phyloP scores from a whole-genome alignment of 345 rosid genomes.

The Acer saccharum region DNA sequence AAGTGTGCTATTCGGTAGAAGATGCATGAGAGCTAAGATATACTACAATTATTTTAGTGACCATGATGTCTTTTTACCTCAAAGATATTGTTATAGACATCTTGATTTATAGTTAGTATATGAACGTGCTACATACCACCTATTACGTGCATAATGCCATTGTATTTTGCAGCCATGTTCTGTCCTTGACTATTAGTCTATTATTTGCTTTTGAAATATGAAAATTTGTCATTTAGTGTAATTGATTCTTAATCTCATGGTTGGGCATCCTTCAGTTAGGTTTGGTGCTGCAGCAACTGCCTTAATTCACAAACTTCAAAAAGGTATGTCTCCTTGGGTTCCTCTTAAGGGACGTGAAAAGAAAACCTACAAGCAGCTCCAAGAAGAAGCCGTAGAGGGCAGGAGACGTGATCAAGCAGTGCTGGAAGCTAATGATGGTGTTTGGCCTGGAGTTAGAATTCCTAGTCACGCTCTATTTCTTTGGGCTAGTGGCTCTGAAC shows the following conservation, averaged over 20 bases:
- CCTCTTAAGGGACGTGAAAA: constrained; percentile 77
- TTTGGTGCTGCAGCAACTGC: constrained; percentile 88
- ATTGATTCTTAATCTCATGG: constrained; percentile 20
- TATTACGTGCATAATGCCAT: neutral
- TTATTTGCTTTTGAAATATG: neutral
- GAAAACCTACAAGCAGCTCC: constrained; percentile 79
- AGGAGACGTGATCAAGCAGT: constrained; percentile 84
- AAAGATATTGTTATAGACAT: neutral
- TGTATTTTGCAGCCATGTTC: neutral
- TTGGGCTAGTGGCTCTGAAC: constrained; percentile 92
- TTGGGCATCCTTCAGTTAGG: constrained; percentile 56
- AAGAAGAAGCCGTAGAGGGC: constrained; percentile 82
- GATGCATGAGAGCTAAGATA: constrained; percentile 1
- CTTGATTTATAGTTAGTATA: neutral
- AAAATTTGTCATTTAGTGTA: neutral
- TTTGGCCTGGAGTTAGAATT: constrained; percentile 88
- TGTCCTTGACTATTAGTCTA: neutral
- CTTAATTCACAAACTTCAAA: constrained; percentile 80
- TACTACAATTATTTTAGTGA: neutral
- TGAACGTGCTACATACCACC: neutral
- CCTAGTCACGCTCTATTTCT: constrained; percentile 92
- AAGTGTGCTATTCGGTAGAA: neutral
- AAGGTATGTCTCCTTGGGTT: constrained; percentile 89
- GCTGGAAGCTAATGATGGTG: constrained; percentile 78
- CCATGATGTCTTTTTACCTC: neutral